These are phyloP conservation scores for Helianthus tuberosus DNA, from an alignment of 129 eudicot genomes.

Conservation along the genomic window DNA sequence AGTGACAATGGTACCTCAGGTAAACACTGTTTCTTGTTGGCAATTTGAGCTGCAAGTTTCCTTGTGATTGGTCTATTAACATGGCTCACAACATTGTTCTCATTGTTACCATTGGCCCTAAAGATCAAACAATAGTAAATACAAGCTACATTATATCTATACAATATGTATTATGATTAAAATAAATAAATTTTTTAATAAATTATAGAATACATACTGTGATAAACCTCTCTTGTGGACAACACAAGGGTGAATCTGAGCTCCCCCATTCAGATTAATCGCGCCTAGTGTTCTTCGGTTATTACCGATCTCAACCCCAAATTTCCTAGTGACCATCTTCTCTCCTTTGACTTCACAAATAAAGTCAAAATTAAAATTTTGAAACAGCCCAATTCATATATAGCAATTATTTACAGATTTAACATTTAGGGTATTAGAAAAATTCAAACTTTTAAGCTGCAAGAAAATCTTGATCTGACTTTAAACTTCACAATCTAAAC, in stretches of 20 bases:
- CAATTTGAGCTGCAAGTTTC: constrained; percentile 73
- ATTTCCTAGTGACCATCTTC: constrained; percentile 38
- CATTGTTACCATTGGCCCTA: constrained; percentile 17
- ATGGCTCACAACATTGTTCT: constrained; percentile 8
- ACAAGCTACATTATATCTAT: background rate
- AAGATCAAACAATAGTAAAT: constrained; percentile 11
- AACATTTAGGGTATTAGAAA: constrained; percentile 14
- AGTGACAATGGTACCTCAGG: constrained; percentile 42
- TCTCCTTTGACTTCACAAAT: constrained; percentile 35
- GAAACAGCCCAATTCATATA: background rate
- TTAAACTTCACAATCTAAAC: background rate
- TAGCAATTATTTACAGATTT: background rate
- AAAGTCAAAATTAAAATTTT: background rate
- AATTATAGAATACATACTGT: constrained; percentile 35
- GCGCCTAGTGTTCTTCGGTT: constrained; percentile 63
- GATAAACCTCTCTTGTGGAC: constrained; percentile 64
- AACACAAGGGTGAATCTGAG: constrained; percentile 54
- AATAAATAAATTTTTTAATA: background rate
- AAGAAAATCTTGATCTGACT: background rate
- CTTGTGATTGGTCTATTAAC: constrained; percentile 30
- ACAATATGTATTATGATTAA: background rate
- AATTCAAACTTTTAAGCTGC: constrained; percentile 18
- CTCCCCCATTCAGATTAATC: constrained; percentile 63
- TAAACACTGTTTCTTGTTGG: constrained; percentile 44
- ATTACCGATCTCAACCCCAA: constrained; percentile 57